Percentiles rank a stretch among this genome's conserved stretches.
Evolutionary conservation across 306 rosid genomes (phyloP).

Genomic region (Pachyrhizus erosus): DNA sequence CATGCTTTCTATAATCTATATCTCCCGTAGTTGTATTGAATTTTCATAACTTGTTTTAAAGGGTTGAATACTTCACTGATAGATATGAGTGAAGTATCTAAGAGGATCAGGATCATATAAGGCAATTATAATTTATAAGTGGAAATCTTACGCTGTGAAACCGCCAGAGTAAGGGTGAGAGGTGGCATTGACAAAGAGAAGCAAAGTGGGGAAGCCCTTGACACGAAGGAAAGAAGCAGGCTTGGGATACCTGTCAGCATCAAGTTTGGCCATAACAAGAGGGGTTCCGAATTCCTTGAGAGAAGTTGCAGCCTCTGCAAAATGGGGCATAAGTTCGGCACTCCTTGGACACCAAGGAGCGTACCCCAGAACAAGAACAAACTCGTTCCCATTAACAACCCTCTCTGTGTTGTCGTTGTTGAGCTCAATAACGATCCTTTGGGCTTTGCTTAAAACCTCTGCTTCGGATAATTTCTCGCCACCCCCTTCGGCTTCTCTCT

Average conservation of each 20-base stretch:
- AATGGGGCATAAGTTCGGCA: conserved; percentile 96
- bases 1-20: too few species aligned
- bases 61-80: too few species aligned
- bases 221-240: conserved; percentile 78
- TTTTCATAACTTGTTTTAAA: neutral
- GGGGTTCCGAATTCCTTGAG: conserved; percentile 70
- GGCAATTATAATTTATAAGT: neutral
- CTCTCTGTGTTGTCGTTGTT: conserved; percentile 74
- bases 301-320: conserved; percentile 90
- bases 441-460: conserved; percentile 78
- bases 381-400: conserved; percentile 70
- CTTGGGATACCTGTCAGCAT: conserved; percentile 79
- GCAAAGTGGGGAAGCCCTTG: conserved; percentile 89
- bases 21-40: neutral
- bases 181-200: conserved; percentile 86
- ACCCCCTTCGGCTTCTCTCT: conserved; percentile 44
- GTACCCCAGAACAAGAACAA: conserved; percentile 83
- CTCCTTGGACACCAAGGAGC: conserved; percentile 98
- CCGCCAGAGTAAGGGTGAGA: conserved; percentile 89
- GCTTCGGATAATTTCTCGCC: conserved; percentile 76
- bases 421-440: conserved; percentile 85
- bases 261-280: conserved; percentile 87
- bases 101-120: neutral
- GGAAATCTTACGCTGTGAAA: conserved; percentile 71
- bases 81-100: too few species aligned